A percentile compares a stretch with the other conserved stretches of the same genome.
phyloP scores from a whole-genome alignment of 148 eudicot species.

The Gaultheria prostrata region DNA sequence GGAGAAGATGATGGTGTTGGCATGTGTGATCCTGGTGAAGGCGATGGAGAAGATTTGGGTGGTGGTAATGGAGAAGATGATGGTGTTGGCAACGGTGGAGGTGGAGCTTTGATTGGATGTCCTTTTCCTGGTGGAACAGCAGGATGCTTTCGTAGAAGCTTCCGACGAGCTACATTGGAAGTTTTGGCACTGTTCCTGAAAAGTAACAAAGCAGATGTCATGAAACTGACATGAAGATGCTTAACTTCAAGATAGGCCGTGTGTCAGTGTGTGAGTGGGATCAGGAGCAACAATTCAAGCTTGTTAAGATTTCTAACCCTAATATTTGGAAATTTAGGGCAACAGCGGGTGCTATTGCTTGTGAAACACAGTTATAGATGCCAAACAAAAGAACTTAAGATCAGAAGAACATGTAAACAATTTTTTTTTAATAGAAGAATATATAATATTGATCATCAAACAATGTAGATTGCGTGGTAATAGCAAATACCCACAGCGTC shows the following conservation, averaged over 20 bases:
- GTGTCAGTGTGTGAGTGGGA: not conserved
- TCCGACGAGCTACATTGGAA: constrained; percentile 19
- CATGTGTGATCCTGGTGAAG: too few relatives aligned
- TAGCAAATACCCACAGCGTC: not conserved
- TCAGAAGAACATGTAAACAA: not conserved
- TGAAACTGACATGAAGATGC: not conserved
- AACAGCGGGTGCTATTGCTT: not conserved
- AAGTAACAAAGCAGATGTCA: not conserved
- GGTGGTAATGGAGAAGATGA: constrained; percentile 8
- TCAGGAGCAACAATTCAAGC: not conserved
- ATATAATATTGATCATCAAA: not conserved
- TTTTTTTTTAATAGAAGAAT: not conserved
- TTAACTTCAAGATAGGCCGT: constrained; percentile 14
- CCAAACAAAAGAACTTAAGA: not conserved
- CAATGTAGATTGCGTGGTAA: not conserved
- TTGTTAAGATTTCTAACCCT: not conserved
- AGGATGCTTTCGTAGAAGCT: constrained; percentile 28
- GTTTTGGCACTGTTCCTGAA: constrained; percentile 24
- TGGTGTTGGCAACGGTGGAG: constrained; percentile 1
- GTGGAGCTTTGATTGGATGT: not conserved
- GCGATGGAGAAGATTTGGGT: not conserved
- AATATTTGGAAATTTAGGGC: not conserved
- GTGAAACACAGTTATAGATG: not conserved
- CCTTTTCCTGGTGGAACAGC: not conserved
- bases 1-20: not conserved